Percentiles rank a stretch among this genome's conserved stretches.
These are phyloP conservation scores for Articulospora tetracladia DNA, from an alignment of 495 filamentous ascomycete species.

Conservation along the genomic window DNA sequence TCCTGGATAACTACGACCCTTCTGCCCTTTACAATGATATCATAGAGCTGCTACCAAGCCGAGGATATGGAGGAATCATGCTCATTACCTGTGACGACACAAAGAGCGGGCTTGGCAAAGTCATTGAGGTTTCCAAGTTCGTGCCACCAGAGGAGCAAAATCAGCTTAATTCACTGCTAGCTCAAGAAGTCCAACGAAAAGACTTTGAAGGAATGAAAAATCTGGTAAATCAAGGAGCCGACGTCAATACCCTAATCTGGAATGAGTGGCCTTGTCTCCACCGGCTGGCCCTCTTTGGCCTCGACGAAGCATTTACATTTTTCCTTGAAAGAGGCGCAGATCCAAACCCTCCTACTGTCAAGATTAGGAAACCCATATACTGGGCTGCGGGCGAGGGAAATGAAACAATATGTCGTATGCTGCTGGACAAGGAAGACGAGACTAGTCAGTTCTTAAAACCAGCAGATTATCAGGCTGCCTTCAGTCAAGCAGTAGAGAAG, in stretches of 20 bases:
- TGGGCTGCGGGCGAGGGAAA: conserved; percentile 11
- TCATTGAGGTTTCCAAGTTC: conserved; percentile 13
- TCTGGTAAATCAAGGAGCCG: conserved; percentile 16
- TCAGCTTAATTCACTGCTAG: conserved; percentile 5
- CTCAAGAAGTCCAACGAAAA: conserved; percentile 11
- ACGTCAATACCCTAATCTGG: conserved; percentile 17
- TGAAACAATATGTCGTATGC: conserved; percentile 3
- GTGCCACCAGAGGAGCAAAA: conserved; percentile 6
- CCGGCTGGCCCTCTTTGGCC: conserved; percentile 11
- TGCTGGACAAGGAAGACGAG: conserved; percentile 15
- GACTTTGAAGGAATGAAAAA: conserved; percentile 5
- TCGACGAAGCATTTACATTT: conserved; percentile 12
- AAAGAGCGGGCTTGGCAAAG: conserved; percentile 7
- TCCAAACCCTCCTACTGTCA: conserved; percentile 18
- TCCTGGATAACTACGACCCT: conserved; percentile 17
- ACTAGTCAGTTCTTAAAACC: neutral
- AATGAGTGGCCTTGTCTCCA: conserved; percentile 15
- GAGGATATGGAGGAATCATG: conserved; percentile 17
- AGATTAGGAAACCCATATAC: conserved; percentile 5
- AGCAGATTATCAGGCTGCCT: conserved; percentile 16
- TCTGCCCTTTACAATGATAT: conserved; percentile 13
- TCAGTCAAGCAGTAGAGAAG: conserved; percentile 6
- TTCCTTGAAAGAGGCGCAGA: conserved; percentile 14
- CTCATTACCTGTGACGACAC: conserved; percentile 8
- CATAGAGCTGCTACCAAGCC: conserved; percentile 10